Percentiles rank a stretch among this genome's conserved stretches.
These are phyloP conservation scores for Volutella citrinella DNA, from an alignment of 2,329 filamentous ascomycete genomes.

Conservation along the genomic window DNA sequence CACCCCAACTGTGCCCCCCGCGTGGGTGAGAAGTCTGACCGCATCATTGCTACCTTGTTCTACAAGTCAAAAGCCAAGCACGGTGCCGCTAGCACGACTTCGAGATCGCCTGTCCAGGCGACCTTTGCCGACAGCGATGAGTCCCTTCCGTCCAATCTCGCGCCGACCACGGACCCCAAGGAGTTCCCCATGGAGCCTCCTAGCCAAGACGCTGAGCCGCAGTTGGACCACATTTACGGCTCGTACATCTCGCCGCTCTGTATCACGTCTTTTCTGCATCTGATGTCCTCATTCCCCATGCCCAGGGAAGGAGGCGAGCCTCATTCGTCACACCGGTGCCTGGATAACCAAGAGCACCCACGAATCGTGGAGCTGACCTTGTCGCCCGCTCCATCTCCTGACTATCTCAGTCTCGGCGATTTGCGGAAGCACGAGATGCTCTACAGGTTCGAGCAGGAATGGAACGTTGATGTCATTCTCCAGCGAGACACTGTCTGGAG, in stretches of 20 bases:
- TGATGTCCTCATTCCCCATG: slow-evolving; percentile 61
- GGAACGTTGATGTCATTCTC: slow-evolving; percentile 82
- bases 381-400: slow-evolving; percentile 55
- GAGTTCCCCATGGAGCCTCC: slow-evolving; percentile 59
- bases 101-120: slow-evolving; percentile 27
- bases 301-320: slow-evolving; percentile 49
- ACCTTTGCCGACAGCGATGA: slow-evolving; percentile 31
- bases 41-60: slow-evolving; percentile 61
- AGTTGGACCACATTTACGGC: slow-evolving; percentile 64
- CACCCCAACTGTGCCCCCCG: slow-evolving; percentile 61
- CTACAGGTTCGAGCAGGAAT: slow-evolving; percentile 81
- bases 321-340: slow-evolving; percentile 60
- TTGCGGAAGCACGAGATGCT: slow-evolving; percentile 78
- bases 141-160: slow-evolving; percentile 49
- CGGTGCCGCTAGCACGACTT: slow-evolving; percentile 29
- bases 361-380: slow-evolving; percentile 65
- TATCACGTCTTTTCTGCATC: slow-evolving; percentile 63
- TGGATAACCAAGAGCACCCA: slow-evolving; percentile 59
- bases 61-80: slow-evolving; percentile 48
- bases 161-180: slow-evolving; percentile 56
- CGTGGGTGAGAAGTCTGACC: slow-evolving; percentile 44
- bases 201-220: slow-evolving; percentile 51
- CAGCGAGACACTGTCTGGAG: slow-evolving; percentile 72
- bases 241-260: slow-evolving; percentile 64
- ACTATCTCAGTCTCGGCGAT: slow-evolving; percentile 65